A percentile compares a stretch with the other conserved stretches of the same genome.
These are phyloP conservation scores for Penicillium vulpinum DNA, from an alignment of 2,329 filamentous ascomycete genomes.

Conservation along the genomic window DNA sequence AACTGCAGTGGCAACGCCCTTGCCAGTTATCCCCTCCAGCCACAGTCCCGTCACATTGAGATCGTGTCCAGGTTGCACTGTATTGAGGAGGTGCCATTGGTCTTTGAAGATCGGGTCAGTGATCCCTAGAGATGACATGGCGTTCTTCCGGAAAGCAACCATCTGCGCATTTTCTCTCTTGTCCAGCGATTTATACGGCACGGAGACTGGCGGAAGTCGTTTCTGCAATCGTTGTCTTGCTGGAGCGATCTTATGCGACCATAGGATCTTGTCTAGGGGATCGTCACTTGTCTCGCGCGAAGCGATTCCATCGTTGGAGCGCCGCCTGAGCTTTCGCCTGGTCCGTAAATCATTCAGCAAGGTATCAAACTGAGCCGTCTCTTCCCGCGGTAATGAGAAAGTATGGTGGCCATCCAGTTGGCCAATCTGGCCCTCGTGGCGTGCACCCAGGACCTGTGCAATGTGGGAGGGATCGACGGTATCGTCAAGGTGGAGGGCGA, in stretches of 20 bases:
- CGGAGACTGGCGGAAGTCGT: conserved; percentile 46
- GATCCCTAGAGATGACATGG: conserved; percentile 71
- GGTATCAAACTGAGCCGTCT: conserved; percentile 56
- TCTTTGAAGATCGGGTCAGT: conserved; percentile 86
- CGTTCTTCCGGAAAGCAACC: conserved; percentile 57
- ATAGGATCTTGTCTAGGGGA: conserved; percentile 70
- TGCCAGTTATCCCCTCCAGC: conserved; percentile 85
- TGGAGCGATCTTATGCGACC: conserved; percentile 72
- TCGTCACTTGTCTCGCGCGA: conserved; percentile 36
- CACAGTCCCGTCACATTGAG: conserved; percentile 95
- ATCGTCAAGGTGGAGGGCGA: conserved; percentile 79
- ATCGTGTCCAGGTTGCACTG: conserved; percentile 78
- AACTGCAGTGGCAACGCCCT: conserved; percentile 86
- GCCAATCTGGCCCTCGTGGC: conserved; percentile 78
- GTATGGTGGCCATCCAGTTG: conserved; percentile 79
- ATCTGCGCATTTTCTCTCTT: conserved; percentile 46
- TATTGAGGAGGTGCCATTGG: conserved; percentile 95
- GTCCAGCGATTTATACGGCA: conserved; percentile 44
- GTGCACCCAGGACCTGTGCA: conserved; percentile 70
- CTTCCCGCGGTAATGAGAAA: conserved; percentile 67
- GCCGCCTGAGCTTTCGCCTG: conserved; percentile 62
- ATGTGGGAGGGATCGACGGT: conserved; percentile 65
- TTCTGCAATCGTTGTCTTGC: conserved; percentile 64
- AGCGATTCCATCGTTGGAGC: conserved; percentile 24
- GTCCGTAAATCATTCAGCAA: conserved; percentile 55